A percentile compares a stretch with the other conserved stretches of the same genome.
Evolutionary conservation across 2,329 filamentous ascomycete genomes (phyloP).

Genomic region (Zasmidium citrigriseum): DNA sequence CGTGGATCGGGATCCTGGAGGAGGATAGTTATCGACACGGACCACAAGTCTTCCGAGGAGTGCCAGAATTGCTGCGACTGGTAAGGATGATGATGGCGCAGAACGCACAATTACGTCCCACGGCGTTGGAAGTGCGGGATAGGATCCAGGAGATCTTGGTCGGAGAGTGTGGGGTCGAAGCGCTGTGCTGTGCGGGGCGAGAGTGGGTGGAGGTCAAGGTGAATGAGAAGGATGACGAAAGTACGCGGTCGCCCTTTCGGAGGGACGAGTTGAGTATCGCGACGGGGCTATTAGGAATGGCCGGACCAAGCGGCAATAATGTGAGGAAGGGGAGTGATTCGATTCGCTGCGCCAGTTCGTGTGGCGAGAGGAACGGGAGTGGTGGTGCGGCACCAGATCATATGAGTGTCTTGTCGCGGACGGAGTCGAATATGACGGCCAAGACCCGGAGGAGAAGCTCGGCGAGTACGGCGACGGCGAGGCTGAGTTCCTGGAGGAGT

Average conservation of each 20-base stretch:
- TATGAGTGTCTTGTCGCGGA: conserved; percentile 6
- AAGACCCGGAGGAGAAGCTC: conserved; percentile 12
- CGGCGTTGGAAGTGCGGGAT: conserved; percentile 44
- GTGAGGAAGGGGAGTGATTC: conserved; percentile 15
- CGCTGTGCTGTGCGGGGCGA: conserved; percentile 31
- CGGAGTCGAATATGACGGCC: conserved; percentile 8
- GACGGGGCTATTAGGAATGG: conserved; percentile 14
- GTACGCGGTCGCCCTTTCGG: conserved; percentile 7
- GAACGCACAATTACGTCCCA: conserved; percentile 43
- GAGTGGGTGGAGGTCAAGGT: conserved; percentile 24
- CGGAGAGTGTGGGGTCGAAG: conserved; percentile 30
- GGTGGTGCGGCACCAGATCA: conserved; percentile 7
- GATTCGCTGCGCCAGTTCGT: conserved; percentile 6
- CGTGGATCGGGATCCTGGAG: conserved; percentile 62
- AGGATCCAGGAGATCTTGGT: conserved; percentile 32
- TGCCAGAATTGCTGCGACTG: conserved; percentile 44
- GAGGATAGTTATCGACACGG: conserved; percentile 26
- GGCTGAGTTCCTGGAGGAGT: conserved; percentile 19
- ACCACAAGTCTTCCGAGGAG: conserved; percentile 38
- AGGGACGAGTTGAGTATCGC: conserved; percentile 19
- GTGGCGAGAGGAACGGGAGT: not conserved
- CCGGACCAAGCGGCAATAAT: not conserved
- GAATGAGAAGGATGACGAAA: conserved; percentile 10
- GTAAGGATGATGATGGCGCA: conserved; percentile 45
- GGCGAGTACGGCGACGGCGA: conserved; percentile 20